phyloP scores from a whole-genome alignment of 768 basidiomycete genomes.

The Boletus tomentosulus region DNA sequence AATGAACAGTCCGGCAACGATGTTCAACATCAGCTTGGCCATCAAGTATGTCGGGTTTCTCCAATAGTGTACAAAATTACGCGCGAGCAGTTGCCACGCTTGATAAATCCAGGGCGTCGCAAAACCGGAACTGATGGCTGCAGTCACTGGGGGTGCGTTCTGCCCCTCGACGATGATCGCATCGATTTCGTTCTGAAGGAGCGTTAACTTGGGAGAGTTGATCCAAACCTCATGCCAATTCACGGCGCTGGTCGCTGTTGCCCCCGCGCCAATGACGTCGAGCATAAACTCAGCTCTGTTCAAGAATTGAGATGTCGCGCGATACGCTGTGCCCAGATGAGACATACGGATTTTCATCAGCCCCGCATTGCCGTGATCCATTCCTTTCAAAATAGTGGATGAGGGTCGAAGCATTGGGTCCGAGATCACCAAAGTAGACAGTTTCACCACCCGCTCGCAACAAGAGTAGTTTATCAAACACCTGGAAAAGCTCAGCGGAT shows the following conservation, averaged over 20 bases:
- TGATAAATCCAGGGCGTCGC: slow-evolving; percentile 55
- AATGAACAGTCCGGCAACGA: slow-evolving; percentile 51
- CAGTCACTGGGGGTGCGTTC: slow-evolving; percentile 35
- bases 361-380: slow-evolving; percentile 58
- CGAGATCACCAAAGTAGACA: slow-evolving; percentile 66
- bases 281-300: slow-evolving; percentile 59
- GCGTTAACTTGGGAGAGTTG: slow-evolving; percentile 43
- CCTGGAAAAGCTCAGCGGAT: slow-evolving; percentile 78
- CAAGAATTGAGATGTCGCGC: not conserved
- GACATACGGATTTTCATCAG: slow-evolving; percentile 63
- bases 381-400: slow-evolving; percentile 75
- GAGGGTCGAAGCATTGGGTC: slow-evolving; percentile 55
- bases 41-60: slow-evolving; percentile 55
- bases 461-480: slow-evolving; percentile 74
- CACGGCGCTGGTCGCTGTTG: slow-evolving; percentile 47
- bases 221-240: slow-evolving; percentile 68
- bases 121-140: slow-evolving; percentile 41
- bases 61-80: slow-evolving; percentile 48
- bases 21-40: slow-evolving; percentile 54
- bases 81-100: slow-evolving; percentile 38
- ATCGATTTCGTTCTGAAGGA: slow-evolving; percentile 38
- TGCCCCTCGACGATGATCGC: slow-evolving; percentile 47
- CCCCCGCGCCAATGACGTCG: slow-evolving; percentile 74
- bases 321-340: slow-evolving; percentile 9
- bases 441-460: slow-evolving; percentile 72